Evolutionary conservation across 2,329 filamentous ascomycete species (phyloP), one percentile per base, ranked within the genome.

Genomic region (Aspergillus quadricinctus): DNA sequence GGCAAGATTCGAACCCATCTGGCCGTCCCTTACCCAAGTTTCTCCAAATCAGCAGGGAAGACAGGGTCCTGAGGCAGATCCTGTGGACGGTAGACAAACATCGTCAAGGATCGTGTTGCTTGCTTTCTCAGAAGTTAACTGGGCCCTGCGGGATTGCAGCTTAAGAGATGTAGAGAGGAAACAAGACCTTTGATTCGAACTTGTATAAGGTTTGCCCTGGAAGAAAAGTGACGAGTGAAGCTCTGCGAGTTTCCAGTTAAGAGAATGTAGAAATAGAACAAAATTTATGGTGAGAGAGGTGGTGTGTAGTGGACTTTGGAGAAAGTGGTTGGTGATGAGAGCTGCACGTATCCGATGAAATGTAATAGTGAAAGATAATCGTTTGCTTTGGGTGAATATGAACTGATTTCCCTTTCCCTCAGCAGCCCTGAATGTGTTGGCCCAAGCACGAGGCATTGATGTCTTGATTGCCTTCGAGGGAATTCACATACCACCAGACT

Each of bases 51-150:
- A 0, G 80, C 74, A 10, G 86, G 81, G 68, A 88, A 95, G 11
- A 77, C 69, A 0, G 84, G 81, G 66, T 96, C 89, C 53, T 78
- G 71, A n/a, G 90, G 89, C 3, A 96, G 83, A 63, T 84, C 82
- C 8, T 81, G 80, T 75, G 84, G 84, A 41, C 80, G 79, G 55
- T 88, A 88, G 51, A 87, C 84, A 69, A 94, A 96, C 92, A 97
- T 94, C 41, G 52, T 77, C 65, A 21, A 29, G 6, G 28, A 45
- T 19, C 27, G 50, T 51, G 49, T 46, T 57, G 19, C 48, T 49
- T 19, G 31, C 29, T 19, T 49, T 49, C 9, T 48, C 7, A 28
- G 25, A 37, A 40, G 27, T 53, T 14, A 14, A 17, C 2, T 11
- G 11, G 11, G 29, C 29, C 10, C 29, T 45, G 10, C 1, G 4